These are phyloP conservation scores for Cucurbita ficifolia DNA, from an alignment of 306 rosid genomes.

Conservation along the genomic window DNA sequence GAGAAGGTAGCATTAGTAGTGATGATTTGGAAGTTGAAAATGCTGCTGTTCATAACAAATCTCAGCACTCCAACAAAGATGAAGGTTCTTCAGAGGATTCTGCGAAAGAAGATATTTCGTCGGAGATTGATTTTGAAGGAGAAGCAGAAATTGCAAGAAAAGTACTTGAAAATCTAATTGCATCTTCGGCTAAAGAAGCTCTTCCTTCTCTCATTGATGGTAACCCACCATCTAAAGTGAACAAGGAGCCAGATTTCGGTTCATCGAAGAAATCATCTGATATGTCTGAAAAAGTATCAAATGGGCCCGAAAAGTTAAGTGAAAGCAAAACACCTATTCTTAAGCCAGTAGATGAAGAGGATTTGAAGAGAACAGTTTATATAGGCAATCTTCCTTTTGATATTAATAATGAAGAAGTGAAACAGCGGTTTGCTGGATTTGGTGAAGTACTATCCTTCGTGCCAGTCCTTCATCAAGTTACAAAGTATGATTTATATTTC, in stretches of 20 bases:
- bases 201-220: conserved; percentile 23
- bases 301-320: conserved; percentile 22
- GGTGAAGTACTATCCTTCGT: conserved; percentile 71
- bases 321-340: conserved; percentile 17
- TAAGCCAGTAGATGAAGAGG: conserved; percentile 44
- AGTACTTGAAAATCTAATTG: conserved; percentile 51
- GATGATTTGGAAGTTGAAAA: conserved; percentile 34
- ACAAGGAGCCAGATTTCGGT: conserved; percentile 19
- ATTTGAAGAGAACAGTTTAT: conserved; percentile 66
- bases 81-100: conserved; percentile 27
- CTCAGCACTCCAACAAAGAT: conserved; percentile 19
- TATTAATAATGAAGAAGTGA: conserved; percentile 54
- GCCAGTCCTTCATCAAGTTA: conserved; percentile 76
- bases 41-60: conserved; percentile 9
- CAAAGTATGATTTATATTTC: conserved; percentile 42
- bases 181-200: conserved; percentile 33
- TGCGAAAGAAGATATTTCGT: conserved; percentile 25
- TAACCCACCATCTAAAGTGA: conserved; percentile 17
- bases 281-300: conserved; percentile 10
- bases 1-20: conserved; percentile 26
- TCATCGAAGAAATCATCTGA: conserved; percentile 20
- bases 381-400: conserved; percentile 83
- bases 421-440: conserved; percentile 67
- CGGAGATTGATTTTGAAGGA: conserved; percentile 56
- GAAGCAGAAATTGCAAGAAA: conserved; percentile 78